A percentile compares a stretch with the other conserved stretches of the same genome.
These are phyloP conservation scores for Schizonepeta tenuifolia DNA, from an alignment of 257 asterid genomes.

Conservation along the genomic window DNA sequence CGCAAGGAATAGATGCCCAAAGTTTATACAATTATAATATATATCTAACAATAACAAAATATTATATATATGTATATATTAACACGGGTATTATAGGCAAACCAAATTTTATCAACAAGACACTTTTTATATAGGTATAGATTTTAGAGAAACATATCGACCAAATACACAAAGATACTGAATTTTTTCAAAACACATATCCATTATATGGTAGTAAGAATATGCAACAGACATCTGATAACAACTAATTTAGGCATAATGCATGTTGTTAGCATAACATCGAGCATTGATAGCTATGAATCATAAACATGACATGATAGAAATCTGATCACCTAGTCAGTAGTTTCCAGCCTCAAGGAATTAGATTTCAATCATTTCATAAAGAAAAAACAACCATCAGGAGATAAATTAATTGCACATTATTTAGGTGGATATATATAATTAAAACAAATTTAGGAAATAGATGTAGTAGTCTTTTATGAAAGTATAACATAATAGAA, in stretches of 20 bases:
- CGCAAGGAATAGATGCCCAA: too few species aligned
- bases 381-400: slow-evolving; percentile 1
- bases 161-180: not conserved
- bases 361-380: not conserved
- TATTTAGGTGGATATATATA: not conserved
- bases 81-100: too few species aligned
- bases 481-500: slow-evolving; percentile 15
- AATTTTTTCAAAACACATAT: not conserved
- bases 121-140: too few species aligned
- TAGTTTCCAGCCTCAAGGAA: too few species aligned
- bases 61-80: too few species aligned
- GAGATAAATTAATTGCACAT: not conserved
- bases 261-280: not conserved
- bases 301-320: not conserved
- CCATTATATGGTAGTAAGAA: not conserved
- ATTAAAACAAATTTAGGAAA: slow-evolving; percentile 9
- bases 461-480: not conserved
- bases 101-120: too few species aligned
- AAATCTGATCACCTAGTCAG: not conserved
- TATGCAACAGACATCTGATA: slow-evolving; percentile 13
- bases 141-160: slow-evolving; percentile 4
- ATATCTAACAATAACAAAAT: too few species aligned
- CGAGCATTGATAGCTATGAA: slow-evolving; percentile 2
- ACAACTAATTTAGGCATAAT: slow-evolving; percentile 5
- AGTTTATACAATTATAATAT: too few species aligned